Percentiles rank a stretch among this genome's conserved stretches.
Evolutionary conservation across 1,284 basidiomycete genomes (phyloP).

Genomic region (Taiwanofungus camphoratus): DNA sequence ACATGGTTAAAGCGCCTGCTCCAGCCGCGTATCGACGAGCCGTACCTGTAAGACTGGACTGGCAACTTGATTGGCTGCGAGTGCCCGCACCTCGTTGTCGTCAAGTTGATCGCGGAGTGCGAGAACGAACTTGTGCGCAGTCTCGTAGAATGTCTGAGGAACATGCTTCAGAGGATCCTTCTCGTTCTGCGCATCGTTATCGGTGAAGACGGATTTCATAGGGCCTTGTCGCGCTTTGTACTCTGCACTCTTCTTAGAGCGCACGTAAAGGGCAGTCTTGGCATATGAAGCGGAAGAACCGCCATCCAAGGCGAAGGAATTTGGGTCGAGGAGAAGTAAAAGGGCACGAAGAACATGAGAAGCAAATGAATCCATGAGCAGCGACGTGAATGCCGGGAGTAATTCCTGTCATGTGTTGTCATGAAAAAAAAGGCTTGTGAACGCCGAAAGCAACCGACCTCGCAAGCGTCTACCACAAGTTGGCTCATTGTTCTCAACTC

Average conservation of each 20-base stretch:
- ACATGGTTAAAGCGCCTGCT: neutral
- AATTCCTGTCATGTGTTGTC: constrained; percentile 50
- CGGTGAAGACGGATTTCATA: constrained; percentile 65
- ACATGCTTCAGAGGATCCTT: constrained; percentile 25
- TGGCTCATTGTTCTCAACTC: constrained; percentile 71
- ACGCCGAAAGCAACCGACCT: constrained; percentile 39
- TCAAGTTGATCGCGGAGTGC: constrained; percentile 48
- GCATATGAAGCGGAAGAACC: constrained; percentile 30
- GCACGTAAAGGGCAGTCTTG: constrained; percentile 33
- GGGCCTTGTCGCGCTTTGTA: constrained; percentile 74
- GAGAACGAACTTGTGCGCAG: constrained; percentile 50
- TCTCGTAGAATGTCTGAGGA: constrained; percentile 47
- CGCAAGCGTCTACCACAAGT: constrained; percentile 57
- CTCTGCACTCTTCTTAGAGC: constrained; percentile 72
- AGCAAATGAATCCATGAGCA: constrained; percentile 80
- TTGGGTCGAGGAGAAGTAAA: constrained; percentile 67
- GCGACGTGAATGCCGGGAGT: constrained; percentile 50
- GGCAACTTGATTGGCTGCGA: constrained; percentile 79
- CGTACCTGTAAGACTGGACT: constrained; percentile 74
- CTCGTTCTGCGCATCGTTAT: constrained; percentile 39
- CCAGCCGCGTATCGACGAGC: neutral
- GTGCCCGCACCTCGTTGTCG: constrained; percentile 74
- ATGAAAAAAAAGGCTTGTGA: constrained; percentile 2
- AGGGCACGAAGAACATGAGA: constrained; percentile 84
- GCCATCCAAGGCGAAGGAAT: constrained; percentile 11